These are phyloP conservation scores for Tylopilus sp. DNA, from an alignment of 1,284 basidiomycete species.

Conservation along the genomic window DNA sequence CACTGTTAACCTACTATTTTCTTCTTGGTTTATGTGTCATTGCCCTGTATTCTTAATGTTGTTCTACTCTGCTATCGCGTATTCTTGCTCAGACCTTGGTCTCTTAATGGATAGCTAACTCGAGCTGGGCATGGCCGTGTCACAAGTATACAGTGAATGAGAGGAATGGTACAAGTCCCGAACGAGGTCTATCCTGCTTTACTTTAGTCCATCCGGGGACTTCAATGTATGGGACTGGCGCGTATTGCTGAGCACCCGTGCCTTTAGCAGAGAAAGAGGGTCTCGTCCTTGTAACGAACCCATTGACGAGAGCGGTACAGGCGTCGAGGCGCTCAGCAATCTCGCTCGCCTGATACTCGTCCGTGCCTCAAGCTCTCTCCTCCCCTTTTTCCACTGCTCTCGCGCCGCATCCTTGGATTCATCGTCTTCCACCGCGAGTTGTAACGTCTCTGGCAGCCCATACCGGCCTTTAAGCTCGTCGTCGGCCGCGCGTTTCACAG, in stretches of 20 bases:
- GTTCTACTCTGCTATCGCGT: conserved; percentile 37
- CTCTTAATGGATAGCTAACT: conserved; percentile 34
- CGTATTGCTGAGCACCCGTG: conserved; percentile 58
- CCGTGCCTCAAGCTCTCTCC: conserved; percentile 40
- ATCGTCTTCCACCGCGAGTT: conserved; percentile 58
- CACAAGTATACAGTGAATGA: conserved; percentile 14
- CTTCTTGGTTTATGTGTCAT: conserved; percentile 38
- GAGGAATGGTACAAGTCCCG: not conserved
- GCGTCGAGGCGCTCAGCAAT: conserved; percentile 36
- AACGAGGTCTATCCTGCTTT: not conserved
- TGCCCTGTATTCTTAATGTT: conserved; percentile 39
- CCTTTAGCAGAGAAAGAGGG: conserved; percentile 45
- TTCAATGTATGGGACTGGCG: conserved; percentile 32
- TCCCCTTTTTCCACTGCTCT: conserved; percentile 55
- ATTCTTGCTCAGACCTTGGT: conserved; percentile 39
- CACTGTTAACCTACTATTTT: conserved; percentile 34
- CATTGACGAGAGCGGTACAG: conserved; percentile 28
- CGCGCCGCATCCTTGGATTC: conserved; percentile 53
- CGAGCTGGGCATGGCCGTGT: conserved; percentile 12
- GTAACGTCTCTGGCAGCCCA: conserved; percentile 64
- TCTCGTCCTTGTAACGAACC: conserved; percentile 19
- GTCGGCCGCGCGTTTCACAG: conserved; percentile 63
- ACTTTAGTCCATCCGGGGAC: conserved; percentile 21
- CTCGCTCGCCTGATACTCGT: conserved; percentile 49
- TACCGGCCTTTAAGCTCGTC: conserved; percentile 68